Evolutionary conservation across 2,329 filamentous ascomycete genomes (phyloP).

Genomic region (Botrytis hyacinthi): DNA sequence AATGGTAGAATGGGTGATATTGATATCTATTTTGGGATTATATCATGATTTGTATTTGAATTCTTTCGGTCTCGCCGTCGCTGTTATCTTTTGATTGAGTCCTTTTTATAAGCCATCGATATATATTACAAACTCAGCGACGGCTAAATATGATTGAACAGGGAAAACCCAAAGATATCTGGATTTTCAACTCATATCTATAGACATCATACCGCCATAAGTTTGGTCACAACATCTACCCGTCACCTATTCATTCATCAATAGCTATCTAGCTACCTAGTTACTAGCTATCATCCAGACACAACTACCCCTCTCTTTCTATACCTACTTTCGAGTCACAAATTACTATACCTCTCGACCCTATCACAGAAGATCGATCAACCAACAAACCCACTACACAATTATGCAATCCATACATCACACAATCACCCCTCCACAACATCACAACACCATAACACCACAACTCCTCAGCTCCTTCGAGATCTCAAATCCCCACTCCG

Average conservation of each 20-base stretch:
- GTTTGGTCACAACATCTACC: not conserved
- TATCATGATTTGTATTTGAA: not conserved
- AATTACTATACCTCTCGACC: not conserved
- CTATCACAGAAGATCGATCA: not conserved
- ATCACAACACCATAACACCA: not conserved
- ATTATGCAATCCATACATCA: not conserved
- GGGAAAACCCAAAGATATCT: not conserved
- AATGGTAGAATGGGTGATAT: not conserved
- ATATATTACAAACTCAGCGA: not conserved
- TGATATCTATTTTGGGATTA: not conserved
- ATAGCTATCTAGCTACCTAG: not conserved
- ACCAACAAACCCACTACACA: not conserved
- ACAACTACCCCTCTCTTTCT: not conserved
- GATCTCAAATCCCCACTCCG: not conserved
- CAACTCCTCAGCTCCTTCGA: not conserved
- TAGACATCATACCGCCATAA: not conserved
- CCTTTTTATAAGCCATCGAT: not conserved
- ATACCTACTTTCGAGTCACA: not conserved
- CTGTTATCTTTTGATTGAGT: not conserved
- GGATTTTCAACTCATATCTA: not conserved
- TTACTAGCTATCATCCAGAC: not conserved
- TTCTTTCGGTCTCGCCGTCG: not conserved
- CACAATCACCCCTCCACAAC: not conserved
- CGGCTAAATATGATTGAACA: not conserved
- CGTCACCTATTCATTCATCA: not conserved